These are phyloP conservation scores for Ogataea haglerorum DNA, from an alignment of 805 yeast species.

Conservation along the genomic window DNA sequence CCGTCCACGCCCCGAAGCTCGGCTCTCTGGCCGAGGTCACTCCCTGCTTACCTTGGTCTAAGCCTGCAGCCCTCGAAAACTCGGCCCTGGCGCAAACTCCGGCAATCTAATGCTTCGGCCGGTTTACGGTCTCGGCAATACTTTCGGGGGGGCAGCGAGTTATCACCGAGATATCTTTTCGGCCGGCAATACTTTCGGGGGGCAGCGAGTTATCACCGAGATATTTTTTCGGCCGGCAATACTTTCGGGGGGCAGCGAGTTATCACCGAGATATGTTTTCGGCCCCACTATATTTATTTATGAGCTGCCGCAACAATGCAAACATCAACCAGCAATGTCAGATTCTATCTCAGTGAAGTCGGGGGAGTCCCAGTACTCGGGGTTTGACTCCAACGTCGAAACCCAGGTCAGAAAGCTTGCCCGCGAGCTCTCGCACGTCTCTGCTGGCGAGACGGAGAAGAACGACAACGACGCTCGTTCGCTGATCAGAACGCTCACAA, in stretches of 20 bases:
- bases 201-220: not conserved
- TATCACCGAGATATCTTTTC: not conserved
- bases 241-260: not conserved
- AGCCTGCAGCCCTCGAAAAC: too few relatives aligned
- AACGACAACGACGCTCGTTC: slow-evolving; percentile 26
- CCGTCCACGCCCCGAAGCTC: too few relatives aligned
- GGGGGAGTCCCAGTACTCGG: slow-evolving; percentile 23
- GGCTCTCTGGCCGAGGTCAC: too few relatives aligned
- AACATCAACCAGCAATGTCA: not conserved
- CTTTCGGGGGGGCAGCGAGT: not conserved
- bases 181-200: not conserved
- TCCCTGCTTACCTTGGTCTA: too few relatives aligned
- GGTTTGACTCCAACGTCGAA: slow-evolving; percentile 33
- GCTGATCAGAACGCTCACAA: slow-evolving; percentile 32
- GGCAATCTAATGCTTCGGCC: too few relatives aligned
- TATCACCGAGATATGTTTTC: not conserved
- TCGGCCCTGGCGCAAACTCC: too few relatives aligned
- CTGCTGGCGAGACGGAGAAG: not conserved
- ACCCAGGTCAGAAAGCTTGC: slow-evolving; percentile 39
- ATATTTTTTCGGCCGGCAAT: too few relatives aligned
- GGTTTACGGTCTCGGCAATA: too few relatives aligned
- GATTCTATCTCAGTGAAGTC: slow-evolving; percentile 2
- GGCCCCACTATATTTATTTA: not conserved
- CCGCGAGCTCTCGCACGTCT: slow-evolving; percentile 27
- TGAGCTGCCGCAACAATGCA: too few relatives aligned